Base-by-base conservation (phyloP, 352 stramenopile genomes). In the Pythium aquatile region DNA sequence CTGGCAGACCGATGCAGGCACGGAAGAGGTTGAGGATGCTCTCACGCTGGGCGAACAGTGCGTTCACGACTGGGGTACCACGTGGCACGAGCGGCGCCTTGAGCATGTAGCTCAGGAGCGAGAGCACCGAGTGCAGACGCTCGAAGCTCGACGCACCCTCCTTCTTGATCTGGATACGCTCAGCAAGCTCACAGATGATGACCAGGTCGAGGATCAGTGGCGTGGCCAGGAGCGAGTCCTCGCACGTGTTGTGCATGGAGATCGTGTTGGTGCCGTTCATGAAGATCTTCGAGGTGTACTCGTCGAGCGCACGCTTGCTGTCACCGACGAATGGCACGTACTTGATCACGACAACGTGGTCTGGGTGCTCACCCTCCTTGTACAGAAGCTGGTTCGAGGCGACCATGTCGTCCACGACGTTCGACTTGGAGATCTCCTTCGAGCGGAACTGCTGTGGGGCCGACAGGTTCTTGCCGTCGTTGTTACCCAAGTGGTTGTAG, bases 401-500 rank as follows among this genome's bases (percentile, higher is more conserved):
- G 42, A 99, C 96, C 97, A 99, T 99, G 77, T 99, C 97, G 71
- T 99, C 97, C 0, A 99, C 96, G 40, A 99, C 97, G 81, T 99
- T 99, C 51, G 93, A 99, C 83, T 99, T 99, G 70, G 92, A 98
- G 76, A 99, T 99, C 78, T 99, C 98, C 85, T 99, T 99, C 58
- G 92, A 98, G 61, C 98, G 96, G 83, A 99, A 99, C 80, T 99
- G 96, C 80, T 98, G 95, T 14, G 98, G 98, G 5, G 97, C 97
- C 61, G 88, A 98, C 62, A 99, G 75, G 82, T 99, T 99, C 81
- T 99, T 99, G 65, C 98, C 98, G 75, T 99, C 98, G 79, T 99
- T 99, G 85, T 99, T 99, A 39, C 98, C 98, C 57, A 99, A 76
- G 84, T 99, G 98, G 79, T 99, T 99, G 93, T 99, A 99, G 65